A percentile compares a stretch with the other conserved stretches of the same genome.
phyloP scores from a whole-genome alignment of 345 rosid species.

The Citrus mangshanensis region DNA sequence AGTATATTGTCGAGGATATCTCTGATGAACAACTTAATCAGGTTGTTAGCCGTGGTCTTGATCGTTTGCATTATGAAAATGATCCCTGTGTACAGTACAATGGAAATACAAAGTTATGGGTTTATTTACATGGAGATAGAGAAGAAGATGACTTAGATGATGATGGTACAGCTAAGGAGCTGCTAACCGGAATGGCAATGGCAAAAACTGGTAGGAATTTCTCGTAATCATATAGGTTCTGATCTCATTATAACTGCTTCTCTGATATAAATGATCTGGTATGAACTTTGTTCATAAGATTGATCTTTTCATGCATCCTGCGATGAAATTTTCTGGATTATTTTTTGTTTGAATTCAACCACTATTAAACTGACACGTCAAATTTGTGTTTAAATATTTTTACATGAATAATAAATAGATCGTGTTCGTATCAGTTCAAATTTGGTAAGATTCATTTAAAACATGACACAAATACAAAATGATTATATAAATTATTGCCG shows the following conservation, averaged over 20 bases:
- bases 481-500: no score
- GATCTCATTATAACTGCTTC: neutral
- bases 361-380: no score
- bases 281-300: neutral
- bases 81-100: slow-evolving; percentile 97
- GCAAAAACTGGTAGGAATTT: neutral
- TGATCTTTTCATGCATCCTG: neutral
- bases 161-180: slow-evolving; percentile 39
- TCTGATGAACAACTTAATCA: slow-evolving; percentile 89
- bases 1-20: slow-evolving; percentile 84
- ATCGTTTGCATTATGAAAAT: slow-evolving; percentile 94
- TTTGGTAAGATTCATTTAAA: no score
- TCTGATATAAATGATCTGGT: neutral
- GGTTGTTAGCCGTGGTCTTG: slow-evolving; percentile 94
- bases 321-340: neutral
- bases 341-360: neutral
- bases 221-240: neutral
- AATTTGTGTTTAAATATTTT: no score
- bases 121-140: slow-evolving; percentile 86
- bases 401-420: no score
- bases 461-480: no score
- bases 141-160: slow-evolving; percentile 99
- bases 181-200: neutral
- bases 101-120: slow-evolving; percentile 92
- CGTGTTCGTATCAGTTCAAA: no score